A percentile compares a stretch with the other conserved stretches of the same genome.
phyloP scores from a whole-genome alignment of 306 rosid species.

The Trichosanthes truncata region DNA sequence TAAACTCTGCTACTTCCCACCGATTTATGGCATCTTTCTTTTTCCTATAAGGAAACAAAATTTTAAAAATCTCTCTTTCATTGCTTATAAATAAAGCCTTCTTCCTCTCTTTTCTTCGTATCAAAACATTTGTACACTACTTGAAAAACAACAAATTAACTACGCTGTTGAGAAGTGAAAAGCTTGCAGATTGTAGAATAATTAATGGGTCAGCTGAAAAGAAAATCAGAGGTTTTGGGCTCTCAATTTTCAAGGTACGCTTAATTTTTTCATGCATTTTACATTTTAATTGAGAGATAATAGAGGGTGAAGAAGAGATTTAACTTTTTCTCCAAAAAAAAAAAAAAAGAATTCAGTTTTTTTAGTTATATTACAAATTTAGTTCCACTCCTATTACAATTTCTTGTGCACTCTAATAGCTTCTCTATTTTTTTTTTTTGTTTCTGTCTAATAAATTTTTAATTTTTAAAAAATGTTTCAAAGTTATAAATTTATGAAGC shows the following conservation, averaged over 20 bases:
- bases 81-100: background rate
- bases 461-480: no score
- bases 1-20: background rate
- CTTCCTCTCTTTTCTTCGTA: background rate
- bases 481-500: no score
- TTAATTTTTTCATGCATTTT: background rate
- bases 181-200: background rate
- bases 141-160: background rate
- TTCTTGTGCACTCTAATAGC: no score
- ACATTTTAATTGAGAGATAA: no score
- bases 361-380: no score
- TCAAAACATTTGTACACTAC: background rate
- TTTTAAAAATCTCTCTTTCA: no score
- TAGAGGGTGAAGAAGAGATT: no score
- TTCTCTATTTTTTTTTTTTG: no score
- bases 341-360: no score
- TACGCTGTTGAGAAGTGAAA: background rate
- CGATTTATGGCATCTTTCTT: background rate
- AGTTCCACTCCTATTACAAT: no score
- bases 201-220: background rate
- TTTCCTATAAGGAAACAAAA: background rate
- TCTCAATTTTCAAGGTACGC: background rate
- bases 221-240: background rate
- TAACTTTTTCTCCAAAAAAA: no score
- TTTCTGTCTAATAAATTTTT: no score